Evolutionary conservation across 768 basidiomycete species (phyloP).

Genomic region (Leccinum uliginosum): DNA sequence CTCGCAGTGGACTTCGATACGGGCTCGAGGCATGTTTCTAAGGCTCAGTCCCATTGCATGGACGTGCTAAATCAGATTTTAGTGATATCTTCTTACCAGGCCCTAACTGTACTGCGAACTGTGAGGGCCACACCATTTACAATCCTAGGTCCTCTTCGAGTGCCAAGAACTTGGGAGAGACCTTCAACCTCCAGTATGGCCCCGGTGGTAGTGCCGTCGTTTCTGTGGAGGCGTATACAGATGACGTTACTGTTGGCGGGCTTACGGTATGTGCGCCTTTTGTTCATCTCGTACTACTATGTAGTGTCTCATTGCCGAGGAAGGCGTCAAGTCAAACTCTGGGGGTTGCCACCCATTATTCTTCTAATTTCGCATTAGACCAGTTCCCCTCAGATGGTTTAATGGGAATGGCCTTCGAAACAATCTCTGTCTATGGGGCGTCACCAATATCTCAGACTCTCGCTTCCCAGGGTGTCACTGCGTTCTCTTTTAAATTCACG

Average conservation of each 20-base stretch:
- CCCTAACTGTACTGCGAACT: slow-evolving; percentile 18
- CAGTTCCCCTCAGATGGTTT: slow-evolving; percentile 23
- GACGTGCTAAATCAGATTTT: neutral
- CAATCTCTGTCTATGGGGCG: slow-evolving; percentile 33
- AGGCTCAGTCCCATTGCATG: neutral
- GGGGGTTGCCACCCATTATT: slow-evolving; percentile 11
- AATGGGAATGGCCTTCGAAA: slow-evolving; percentile 40
- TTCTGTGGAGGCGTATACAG: slow-evolving; percentile 6
- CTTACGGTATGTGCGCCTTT: slow-evolving; percentile 2
- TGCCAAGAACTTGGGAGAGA: neutral
- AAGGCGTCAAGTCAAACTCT: slow-evolving; percentile 15
- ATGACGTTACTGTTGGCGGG: slow-evolving; percentile 11
- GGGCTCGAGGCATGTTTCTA: slow-evolving; percentile 8
- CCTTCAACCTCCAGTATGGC: neutral
- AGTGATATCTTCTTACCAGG: slow-evolving; percentile 29
- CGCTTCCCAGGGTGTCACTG: slow-evolving; percentile 30
- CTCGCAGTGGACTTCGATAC: neutral
- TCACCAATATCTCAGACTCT: slow-evolving; percentile 40
- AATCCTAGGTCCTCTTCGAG: slow-evolving; percentile 19
- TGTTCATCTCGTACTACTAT: neutral
- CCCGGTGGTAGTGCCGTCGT: neutral
- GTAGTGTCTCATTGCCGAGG: neutral
- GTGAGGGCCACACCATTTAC: slow-evolving; percentile 30
- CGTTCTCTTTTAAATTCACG: slow-evolving; percentile 48
- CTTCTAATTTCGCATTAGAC: neutral